A percentile compares a stretch with the other conserved stretches of the same genome.
These are phyloP conservation scores for Backusella liffmaniae DNA, from an alignment of 192 early-diverging fungal species.

Conservation along the genomic window DNA sequence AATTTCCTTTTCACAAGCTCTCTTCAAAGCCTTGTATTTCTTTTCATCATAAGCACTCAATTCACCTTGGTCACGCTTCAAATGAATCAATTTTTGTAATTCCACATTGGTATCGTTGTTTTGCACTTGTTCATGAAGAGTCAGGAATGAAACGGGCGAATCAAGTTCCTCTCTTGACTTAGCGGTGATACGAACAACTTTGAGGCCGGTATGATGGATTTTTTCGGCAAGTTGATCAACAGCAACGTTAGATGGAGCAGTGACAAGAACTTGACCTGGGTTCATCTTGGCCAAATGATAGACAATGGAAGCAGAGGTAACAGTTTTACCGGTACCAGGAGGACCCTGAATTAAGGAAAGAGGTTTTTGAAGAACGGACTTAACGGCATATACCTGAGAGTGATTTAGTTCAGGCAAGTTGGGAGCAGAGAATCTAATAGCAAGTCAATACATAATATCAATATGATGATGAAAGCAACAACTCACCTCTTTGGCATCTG, in stretches of 20 bases:
- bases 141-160: slow-evolving; percentile 90
- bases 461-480: not conserved
- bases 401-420: slow-evolving; percentile 96
- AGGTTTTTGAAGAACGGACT: slow-evolving; percentile 88
- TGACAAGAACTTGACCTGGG: slow-evolving; percentile 91
- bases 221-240: slow-evolving; percentile 98
- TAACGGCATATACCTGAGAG: slow-evolving; percentile 95
- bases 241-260: slow-evolving; percentile 98
- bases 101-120: slow-evolving; percentile 94
- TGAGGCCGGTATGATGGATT: slow-evolving; percentile 91
- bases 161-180: slow-evolving; percentile 93
- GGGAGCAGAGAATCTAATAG: slow-evolving; percentile 74
- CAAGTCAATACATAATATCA: not conserved
- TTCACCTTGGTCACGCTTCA: slow-evolving; percentile 90
- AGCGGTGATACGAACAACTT: slow-evolving; percentile 93
- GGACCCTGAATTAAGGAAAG: slow-evolving; percentile 95
- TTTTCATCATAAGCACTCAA: slow-evolving; percentile 85
- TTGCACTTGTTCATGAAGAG: slow-evolving; percentile 95
- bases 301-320: slow-evolving; percentile 95
- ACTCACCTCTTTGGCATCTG: slow-evolving; percentile 74
- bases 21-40: slow-evolving; percentile 80
- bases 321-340: slow-evolving; percentile 98
- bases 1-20: slow-evolving; percentile 89
- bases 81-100: slow-evolving; percentile 86
- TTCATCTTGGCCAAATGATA: slow-evolving; percentile 95